A percentile compares a stretch with the other conserved stretches of the same genome.
Conservation (phyloP, 768 basidiomycete genomes). For the Hemileccinum rubropunctum region DNA sequence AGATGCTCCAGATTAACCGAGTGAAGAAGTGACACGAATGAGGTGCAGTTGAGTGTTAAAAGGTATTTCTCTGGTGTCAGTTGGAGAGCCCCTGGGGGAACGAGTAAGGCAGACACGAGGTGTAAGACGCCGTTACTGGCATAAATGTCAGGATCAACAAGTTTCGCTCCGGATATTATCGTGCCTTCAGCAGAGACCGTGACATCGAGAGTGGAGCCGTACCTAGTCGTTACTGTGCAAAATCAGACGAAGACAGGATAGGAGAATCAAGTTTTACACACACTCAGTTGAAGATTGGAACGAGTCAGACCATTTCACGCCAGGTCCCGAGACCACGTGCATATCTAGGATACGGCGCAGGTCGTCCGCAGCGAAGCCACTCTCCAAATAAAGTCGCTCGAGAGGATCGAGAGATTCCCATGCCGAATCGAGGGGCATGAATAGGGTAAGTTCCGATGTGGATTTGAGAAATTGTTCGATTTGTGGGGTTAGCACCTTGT, state of each 20-base stretch:
- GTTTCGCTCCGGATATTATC: slow-evolving; percentile 52
- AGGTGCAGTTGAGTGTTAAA: slow-evolving; percentile 85
- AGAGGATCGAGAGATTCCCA: slow-evolving; percentile 75
- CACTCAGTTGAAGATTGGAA: slow-evolving; percentile 51
- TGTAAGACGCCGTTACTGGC: slow-evolving; percentile 96
- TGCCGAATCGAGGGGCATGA: slow-evolving; percentile 83
- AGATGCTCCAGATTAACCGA: slow-evolving; percentile 71
- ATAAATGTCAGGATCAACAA: slow-evolving; percentile 81
- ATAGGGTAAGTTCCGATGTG: slow-evolving; percentile 77
- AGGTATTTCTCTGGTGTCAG: slow-evolving; percentile 95
- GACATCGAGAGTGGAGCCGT: slow-evolving; percentile 65
- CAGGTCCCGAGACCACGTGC: slow-evolving; percentile 61
- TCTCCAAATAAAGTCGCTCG: slow-evolving; percentile 87
- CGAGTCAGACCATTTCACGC: slow-evolving; percentile 66
- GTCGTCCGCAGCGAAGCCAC: slow-evolving; percentile 81
- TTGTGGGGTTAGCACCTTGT: slow-evolving; percentile 63
- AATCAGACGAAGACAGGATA: slow-evolving; percentile 11
- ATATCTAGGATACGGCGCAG: slow-evolving; percentile 73
- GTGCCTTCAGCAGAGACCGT: slow-evolving; percentile 51
- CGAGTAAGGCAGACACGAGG: slow-evolving; percentile 76
- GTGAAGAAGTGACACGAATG: slow-evolving; percentile 85
- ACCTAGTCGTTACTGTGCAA: slow-evolving; percentile 63
- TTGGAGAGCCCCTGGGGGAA: slow-evolving; percentile 71
- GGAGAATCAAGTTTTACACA: slow-evolving; percentile 35
- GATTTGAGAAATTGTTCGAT: slow-evolving; percentile 56